Evolutionary conservation across 257 asterid genomes (phyloP).

Genomic region (Euphrasia confusa): DNA sequence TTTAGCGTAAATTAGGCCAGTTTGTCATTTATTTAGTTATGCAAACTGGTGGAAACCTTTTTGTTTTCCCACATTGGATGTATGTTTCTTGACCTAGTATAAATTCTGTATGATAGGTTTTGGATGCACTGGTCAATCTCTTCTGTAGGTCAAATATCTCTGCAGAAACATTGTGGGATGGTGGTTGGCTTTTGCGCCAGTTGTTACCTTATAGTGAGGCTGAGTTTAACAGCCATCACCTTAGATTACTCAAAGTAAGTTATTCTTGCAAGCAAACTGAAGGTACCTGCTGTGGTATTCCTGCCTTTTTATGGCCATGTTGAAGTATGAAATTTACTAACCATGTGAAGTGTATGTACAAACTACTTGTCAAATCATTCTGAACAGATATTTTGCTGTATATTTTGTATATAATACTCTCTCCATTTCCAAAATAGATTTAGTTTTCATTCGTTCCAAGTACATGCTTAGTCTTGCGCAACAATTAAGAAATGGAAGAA

Average conservation of each 20-base stretch:
- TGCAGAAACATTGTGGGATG: constrained; percentile 96
- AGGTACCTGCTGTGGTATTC: constrained; percentile 12
- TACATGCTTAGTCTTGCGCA: too few relatives aligned
- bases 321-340: constrained; percentile 16
- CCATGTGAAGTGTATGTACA: constrained; percentile 15
- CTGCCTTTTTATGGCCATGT: constrained; percentile 13
- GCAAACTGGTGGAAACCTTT: constrained; percentile 10
- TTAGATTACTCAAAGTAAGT: constrained; percentile 67
- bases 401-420: constrained; percentile 2
- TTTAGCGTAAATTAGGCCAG: constrained; percentile 8
- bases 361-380: constrained; percentile 2
- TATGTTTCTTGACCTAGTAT: constrained; percentile 1
- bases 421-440: too few relatives aligned
- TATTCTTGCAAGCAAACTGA: constrained; percentile 19
- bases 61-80: constrained; percentile 3
- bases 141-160: constrained; percentile 84
- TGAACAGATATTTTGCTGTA: background rate
- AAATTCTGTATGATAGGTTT: constrained; percentile 55
- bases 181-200: constrained; percentile 99
- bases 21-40: constrained; percentile 10
- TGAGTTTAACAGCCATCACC: constrained; percentile 69
- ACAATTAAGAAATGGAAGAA: too few relatives aligned
- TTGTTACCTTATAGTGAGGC: constrained; percentile 84
- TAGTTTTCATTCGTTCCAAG: too few relatives aligned
- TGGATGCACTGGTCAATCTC: constrained; percentile 91